Conservation (phyloP, 306 rosid species). For the Malus sieversii region DNA sequence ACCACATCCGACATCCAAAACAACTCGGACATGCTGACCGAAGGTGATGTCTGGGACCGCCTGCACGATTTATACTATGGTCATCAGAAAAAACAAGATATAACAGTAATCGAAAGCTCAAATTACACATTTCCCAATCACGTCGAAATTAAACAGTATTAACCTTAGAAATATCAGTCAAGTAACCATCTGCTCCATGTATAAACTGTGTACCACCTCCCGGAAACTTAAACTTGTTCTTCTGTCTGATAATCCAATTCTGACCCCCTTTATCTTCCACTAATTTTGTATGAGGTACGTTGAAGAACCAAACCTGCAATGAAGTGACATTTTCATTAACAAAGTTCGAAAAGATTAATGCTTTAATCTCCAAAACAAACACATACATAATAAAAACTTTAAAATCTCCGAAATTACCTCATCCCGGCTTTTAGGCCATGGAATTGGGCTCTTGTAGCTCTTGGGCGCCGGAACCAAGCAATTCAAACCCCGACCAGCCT, state of each 20-base stretch:
- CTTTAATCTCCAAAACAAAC: background rate
- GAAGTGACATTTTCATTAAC: background rate
- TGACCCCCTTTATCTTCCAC: slow-evolving; percentile 97
- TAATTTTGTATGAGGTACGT: slow-evolving; percentile 90
- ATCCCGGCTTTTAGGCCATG: slow-evolving; percentile 89
- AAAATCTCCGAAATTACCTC: slow-evolving; percentile 45
- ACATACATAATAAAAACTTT: background rate
- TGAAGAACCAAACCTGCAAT: slow-evolving; percentile 75
- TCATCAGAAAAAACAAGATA: too few relatives aligned
- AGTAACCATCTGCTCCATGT: slow-evolving; percentile 87
- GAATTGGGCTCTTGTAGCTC: slow-evolving; percentile 66
- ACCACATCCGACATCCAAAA: slow-evolving; percentile 89
- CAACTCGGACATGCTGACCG: slow-evolving; percentile 71
- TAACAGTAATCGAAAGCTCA: background rate
- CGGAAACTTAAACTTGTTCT: slow-evolving; percentile 77
- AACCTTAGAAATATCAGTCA: slow-evolving; percentile 81
- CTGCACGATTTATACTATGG: slow-evolving; percentile 28
- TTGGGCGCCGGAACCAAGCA: slow-evolving; percentile 91
- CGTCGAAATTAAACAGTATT: slow-evolving; percentile 3
- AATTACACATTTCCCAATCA: background rate
- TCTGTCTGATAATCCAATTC: slow-evolving; percentile 70
- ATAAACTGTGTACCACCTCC: slow-evolving; percentile 98
- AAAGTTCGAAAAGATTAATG: slow-evolving; percentile 2
- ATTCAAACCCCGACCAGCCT: slow-evolving; percentile 38
- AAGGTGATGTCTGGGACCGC: slow-evolving; percentile 78